Evolutionary conservation across 192 early-diverging fungal genomes (phyloP).

Genomic region (Backusella circina): DNA sequence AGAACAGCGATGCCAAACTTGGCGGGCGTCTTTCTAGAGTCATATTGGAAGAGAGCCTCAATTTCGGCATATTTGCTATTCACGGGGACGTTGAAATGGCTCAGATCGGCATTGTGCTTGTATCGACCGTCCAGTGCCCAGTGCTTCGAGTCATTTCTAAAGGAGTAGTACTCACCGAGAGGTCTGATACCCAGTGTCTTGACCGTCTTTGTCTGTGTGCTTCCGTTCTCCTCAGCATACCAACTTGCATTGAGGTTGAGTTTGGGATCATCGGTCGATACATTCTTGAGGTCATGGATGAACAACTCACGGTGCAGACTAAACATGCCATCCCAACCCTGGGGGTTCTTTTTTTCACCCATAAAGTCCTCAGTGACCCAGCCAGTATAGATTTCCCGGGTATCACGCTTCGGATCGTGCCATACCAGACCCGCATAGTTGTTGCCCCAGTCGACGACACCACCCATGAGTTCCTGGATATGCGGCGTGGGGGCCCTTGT

Average conservation of each 20-base stretch:
- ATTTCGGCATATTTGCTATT: neutral
- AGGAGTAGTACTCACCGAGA: neutral
- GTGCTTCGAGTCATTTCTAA: neutral
- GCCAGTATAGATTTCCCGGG: neutral
- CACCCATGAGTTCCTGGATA: neutral
- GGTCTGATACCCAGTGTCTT: neutral
- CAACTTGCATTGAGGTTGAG: neutral
- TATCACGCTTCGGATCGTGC: neutral
- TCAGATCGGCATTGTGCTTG: neutral
- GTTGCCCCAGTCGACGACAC: constrained; percentile 8
- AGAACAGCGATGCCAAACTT: neutral
- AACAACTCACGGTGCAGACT: constrained; percentile 14
- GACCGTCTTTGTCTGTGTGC: neutral
- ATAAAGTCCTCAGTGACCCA: constrained; percentile 22
- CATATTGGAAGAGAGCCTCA: neutral
- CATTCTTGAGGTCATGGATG: neutral
- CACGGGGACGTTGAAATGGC: neutral
- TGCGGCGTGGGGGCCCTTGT: neutral
- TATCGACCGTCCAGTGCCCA: neutral
- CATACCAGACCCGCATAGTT: neutral
- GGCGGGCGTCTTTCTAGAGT: neutral
- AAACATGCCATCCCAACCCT: constrained; percentile 14
- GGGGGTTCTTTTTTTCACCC: neutral
- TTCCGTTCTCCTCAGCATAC: neutral
- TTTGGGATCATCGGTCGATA: neutral